Evolutionary conservation across 2,329 filamentous ascomycete species (phyloP).

Genomic region (Diaporthe citrichinensis): DNA sequence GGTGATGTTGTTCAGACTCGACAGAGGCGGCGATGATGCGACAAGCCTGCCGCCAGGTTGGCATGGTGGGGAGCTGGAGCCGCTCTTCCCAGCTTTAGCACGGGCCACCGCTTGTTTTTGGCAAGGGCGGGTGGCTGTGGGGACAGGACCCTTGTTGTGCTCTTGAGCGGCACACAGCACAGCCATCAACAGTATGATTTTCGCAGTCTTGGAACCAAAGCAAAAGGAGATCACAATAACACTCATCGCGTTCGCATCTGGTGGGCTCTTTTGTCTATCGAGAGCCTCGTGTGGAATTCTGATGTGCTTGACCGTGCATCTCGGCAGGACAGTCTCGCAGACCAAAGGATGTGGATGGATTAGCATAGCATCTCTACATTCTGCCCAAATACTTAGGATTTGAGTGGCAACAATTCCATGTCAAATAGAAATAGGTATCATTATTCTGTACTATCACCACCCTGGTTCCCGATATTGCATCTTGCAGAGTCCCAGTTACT

Average conservation of each 20-base stretch:
- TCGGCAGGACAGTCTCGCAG: background rate
- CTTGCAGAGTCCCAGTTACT: conserved; percentile 38
- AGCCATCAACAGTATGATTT: background rate
- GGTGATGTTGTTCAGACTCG: conserved; percentile 25
- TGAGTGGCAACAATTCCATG: background rate
- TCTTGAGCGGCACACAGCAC: background rate
- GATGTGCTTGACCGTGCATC: no score
- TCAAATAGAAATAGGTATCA: conserved; percentile 27
- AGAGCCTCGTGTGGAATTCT: no score
- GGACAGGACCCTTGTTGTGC: background rate
- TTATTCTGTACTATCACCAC: background rate
- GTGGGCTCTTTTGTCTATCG: no score
- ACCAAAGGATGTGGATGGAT: background rate
- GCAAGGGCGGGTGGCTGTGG: conserved; percentile 9
- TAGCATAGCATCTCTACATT: no score
- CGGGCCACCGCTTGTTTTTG: conserved; percentile 29
- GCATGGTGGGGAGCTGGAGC: conserved; percentile 28
- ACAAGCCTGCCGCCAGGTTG: conserved; percentile 33
- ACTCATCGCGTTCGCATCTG: no score
- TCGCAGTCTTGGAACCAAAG: no score
- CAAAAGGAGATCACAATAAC: no score
- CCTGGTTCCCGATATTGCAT: background rate
- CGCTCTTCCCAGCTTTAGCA: conserved; percentile 3
- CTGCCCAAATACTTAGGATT: no score
- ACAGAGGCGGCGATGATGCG: conserved; percentile 27